A percentile compares a stretch with the other conserved stretches of the same genome.
Evolutionary conservation across 768 basidiomycete genomes (phyloP).

Genomic region (Macrolepiota albuminosa): DNA sequence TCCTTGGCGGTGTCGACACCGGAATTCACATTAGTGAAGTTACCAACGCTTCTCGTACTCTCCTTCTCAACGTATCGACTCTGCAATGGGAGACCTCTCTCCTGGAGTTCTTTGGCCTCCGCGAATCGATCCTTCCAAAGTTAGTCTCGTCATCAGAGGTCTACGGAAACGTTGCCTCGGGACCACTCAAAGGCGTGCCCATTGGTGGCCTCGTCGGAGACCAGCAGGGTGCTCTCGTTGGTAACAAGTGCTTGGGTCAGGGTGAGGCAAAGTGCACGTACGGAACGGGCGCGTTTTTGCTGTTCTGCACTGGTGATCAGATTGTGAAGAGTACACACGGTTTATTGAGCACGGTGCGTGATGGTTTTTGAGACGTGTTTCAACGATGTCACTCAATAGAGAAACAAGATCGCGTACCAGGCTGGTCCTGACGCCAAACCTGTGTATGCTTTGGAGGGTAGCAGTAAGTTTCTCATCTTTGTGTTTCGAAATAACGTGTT

Average conservation of each 20-base stretch:
- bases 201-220: conserved; percentile 97
- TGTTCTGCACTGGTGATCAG: conserved; percentile 90
- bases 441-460: conserved; percentile 92
- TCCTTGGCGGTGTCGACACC: conserved; percentile 69
- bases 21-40: conserved; percentile 86
- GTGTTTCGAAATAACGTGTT: neutral
- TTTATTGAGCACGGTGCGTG: conserved; percentile 75
- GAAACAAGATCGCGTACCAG: conserved; percentile 78
- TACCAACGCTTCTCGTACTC: conserved; percentile 94
- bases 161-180: conserved; percentile 73
- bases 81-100: conserved; percentile 82
- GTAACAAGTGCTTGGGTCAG: conserved; percentile 88
- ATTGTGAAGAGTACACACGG: conserved; percentile 85
- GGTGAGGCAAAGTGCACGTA: conserved; percentile 99
- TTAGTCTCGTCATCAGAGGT: conserved; percentile 91
- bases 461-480: conserved; percentile 50
- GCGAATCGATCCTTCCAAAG: conserved; percentile 71
- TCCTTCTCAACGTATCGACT: conserved; percentile 79
- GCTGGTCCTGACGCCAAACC: conserved; percentile 74
- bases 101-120: conserved; percentile 83
- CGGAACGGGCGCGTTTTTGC: conserved; percentile 93
- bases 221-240: conserved; percentile 94
- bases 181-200: conserved; percentile 67
- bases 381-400: conserved; percentile 1
- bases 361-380: neutral